Conservation (phyloP, 2,329 filamentous ascomycete genomes). For the Exserohilum turcica region DNA sequence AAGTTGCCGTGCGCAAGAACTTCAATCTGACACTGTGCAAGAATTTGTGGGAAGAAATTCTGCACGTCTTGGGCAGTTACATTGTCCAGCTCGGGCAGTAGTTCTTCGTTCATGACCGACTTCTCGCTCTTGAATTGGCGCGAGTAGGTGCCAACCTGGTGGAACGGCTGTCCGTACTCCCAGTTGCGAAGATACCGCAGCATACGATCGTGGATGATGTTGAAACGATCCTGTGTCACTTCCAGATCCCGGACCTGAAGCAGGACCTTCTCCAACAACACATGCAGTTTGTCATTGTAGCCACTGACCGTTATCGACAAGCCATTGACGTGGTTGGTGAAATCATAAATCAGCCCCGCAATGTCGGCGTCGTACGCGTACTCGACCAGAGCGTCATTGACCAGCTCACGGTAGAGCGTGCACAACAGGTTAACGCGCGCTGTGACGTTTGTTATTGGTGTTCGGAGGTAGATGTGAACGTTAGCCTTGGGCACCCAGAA, state of each 20-base stretch:
- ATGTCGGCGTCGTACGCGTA: slow-evolving; percentile 97
- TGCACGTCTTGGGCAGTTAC: slow-evolving; percentile 77
- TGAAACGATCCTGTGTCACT: slow-evolving; percentile 84
- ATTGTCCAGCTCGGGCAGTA: slow-evolving; percentile 74
- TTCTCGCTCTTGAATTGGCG: slow-evolving; percentile 79
- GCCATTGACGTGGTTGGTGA: slow-evolving; percentile 74
- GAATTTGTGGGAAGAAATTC: slow-evolving; percentile 76
- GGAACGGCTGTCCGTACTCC: slow-evolving; percentile 85
- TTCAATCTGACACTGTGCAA: slow-evolving; percentile 86
- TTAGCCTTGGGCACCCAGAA: slow-evolving; percentile 98
- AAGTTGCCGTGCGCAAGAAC: slow-evolving; percentile 89
- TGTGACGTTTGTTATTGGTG: slow-evolving; percentile 77
- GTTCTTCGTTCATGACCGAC: slow-evolving; percentile 78
- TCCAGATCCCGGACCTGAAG: slow-evolving; percentile 82
- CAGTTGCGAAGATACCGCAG: slow-evolving; percentile 80
- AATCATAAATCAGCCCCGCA: slow-evolving; percentile 81
- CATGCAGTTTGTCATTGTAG: slow-evolving; percentile 95
- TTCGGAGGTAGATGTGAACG: slow-evolving; percentile 78
- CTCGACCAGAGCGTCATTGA: slow-evolving; percentile 86
- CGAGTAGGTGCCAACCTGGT: slow-evolving; percentile 83
- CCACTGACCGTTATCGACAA: slow-evolving; percentile 80
- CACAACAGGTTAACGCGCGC: slow-evolving; percentile 79
- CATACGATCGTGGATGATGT: slow-evolving; percentile 86
- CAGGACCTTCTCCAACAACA: slow-evolving; percentile 87
- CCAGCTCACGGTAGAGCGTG: slow-evolving; percentile 80